Base-by-base conservation (phyloP, 1,284 basidiomycete genomes). In the Wallemia hederae region DNA sequence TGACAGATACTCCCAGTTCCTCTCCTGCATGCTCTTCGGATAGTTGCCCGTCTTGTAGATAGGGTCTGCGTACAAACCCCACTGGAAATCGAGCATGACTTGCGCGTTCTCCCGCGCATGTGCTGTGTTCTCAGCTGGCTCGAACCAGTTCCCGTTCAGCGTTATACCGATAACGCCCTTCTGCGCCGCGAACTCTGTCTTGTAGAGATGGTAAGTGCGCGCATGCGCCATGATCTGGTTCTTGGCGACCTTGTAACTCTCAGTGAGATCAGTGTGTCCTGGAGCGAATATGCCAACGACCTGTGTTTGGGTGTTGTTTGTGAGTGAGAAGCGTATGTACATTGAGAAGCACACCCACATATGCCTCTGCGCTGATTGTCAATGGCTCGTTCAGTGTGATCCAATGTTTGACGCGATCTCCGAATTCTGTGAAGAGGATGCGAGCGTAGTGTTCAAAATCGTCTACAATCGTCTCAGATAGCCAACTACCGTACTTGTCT, bases 321-420 rank as follows among this genome's bases (percentile, higher is more conserved):
- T 24, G 7, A 24, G 25, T 22, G 19, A 7, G 24, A 15, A 24
- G 64, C 64, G 60, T 55, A 65, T 64, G 65, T 64, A 22, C 64
- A 65, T 27, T 65, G 65, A 28, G 59, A 49, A 1, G 22, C 24
- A 15, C 33, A 2, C 19, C 60, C 24, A 34, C 55, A 60, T 9
- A 57, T 55, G 19, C 34, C 59, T 34, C 56, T 57, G 24, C 64
- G 64, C 24, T 63, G 63, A 33, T 63, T 64, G 14, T 33, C 80
- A 79, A 83, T 0, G 81, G 82, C 71, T 85, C 82, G 68, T 84
- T 84, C 69, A 81, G 70, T 0, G 79, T 81, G 57, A 80, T 72
- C 82, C 83, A 85, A 69, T 82, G 73, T 69, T 82, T 81, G 62
- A 85, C 82, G 29, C 81, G 73, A 69, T 82, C 81, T 7, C 83